Evolutionary conservation across 768 basidiomycete species (phyloP).

Genomic region (Ephemerocybe angulata): DNA sequence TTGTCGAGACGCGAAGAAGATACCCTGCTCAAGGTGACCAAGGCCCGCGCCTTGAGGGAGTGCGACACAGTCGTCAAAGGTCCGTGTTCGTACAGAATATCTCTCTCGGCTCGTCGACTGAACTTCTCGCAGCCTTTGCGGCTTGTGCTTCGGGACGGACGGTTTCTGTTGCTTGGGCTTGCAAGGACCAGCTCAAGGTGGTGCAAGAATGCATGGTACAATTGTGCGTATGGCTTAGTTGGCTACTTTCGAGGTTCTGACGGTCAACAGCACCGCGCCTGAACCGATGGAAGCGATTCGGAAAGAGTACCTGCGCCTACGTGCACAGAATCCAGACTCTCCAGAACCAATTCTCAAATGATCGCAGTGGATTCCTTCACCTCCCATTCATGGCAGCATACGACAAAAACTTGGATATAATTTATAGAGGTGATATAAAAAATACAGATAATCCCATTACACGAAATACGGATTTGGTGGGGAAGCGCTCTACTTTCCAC

Average conservation of each 20-base stretch:
- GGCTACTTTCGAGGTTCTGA: not conserved
- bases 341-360: not conserved
- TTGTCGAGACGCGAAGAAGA: slow-evolving; percentile 89
- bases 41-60: slow-evolving; percentile 72
- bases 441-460: not conserved
- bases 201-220: slow-evolving; percentile 78
- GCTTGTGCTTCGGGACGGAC: slow-evolving; percentile 79
- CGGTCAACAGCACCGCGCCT: slow-evolving; percentile 56
- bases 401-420: not conserved
- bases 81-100: no score
- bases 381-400: not conserved
- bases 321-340: slow-evolving; percentile 38
- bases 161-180: slow-evolving; percentile 83
- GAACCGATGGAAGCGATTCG: slow-evolving; percentile 72
- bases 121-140: slow-evolving; percentile 91
- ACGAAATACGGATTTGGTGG: not conserved
- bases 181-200: slow-evolving; percentile 60
- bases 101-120: no score
- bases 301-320: slow-evolving; percentile 67
- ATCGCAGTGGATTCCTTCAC: not conserved
- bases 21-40: slow-evolving; percentile 75
- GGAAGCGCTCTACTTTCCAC: slow-evolving; percentile 33
- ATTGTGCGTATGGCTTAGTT: slow-evolving; percentile 51
- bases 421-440: not conserved
- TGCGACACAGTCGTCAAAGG: slow-evolving; percentile 78